These are phyloP conservation scores for Alternaria solani DNA, from an alignment of 2,329 filamentous ascomycete species.

Conservation along the genomic window DNA sequence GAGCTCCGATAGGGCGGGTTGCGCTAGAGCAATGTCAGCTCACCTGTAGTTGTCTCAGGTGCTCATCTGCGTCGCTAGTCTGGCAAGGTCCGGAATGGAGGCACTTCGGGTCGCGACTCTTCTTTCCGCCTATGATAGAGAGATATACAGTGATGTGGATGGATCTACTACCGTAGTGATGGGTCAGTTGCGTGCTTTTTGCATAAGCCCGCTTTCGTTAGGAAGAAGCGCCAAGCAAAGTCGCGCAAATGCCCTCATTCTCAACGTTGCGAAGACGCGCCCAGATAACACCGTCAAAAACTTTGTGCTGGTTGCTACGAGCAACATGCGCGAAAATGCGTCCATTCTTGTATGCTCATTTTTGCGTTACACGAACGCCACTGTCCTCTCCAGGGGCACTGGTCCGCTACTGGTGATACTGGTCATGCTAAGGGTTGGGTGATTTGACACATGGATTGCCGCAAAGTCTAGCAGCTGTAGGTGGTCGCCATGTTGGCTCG, in stretches of 20 bases:
- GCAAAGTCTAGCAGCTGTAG: not conserved
- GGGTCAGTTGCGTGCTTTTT: not conserved
- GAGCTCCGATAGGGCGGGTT: not conserved
- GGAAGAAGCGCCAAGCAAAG: slow-evolving; percentile 4
- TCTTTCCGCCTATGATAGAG: not conserved
- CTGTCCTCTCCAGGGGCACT: not conserved
- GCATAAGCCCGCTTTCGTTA: not conserved
- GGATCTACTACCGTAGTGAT: not conserved
- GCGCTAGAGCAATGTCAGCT: slow-evolving; percentile 1
- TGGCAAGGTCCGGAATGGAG: not conserved
- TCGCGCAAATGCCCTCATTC: slow-evolving; percentile 13
- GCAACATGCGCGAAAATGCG: slow-evolving; percentile 6
- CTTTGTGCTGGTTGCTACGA: not conserved
- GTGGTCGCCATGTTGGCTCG: not conserved
- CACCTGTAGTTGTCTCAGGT: not conserved
- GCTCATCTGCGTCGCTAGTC: not conserved
- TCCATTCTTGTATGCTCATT: not conserved
- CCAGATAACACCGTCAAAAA: not conserved
- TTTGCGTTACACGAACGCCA: not conserved
- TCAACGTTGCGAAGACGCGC: not conserved
- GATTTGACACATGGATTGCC: not conserved
- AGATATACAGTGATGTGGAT: not conserved
- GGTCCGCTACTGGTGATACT: not conserved
- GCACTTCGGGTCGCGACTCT: not conserved
- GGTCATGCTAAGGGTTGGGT: not conserved